Percentiles rank a stretch among this genome's conserved stretches.
Evolutionary conservation across 129 eudicot species (phyloP).

Genomic region (Daucus carota): DNA sequence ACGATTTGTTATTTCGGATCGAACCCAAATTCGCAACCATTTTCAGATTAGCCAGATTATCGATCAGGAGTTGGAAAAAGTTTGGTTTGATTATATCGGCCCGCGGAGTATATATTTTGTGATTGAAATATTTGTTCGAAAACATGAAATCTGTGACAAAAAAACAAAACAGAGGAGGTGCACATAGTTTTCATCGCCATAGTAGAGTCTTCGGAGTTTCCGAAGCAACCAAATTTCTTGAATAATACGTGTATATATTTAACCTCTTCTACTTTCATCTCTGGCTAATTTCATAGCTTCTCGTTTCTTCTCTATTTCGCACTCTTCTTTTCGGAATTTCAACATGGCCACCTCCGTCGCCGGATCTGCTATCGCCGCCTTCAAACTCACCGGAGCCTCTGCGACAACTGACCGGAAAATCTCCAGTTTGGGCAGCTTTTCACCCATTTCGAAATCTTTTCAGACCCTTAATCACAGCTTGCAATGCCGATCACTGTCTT

Average conservation of each 20-base stretch:
- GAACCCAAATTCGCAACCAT: too few relatives aligned
- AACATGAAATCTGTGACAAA: too few relatives aligned
- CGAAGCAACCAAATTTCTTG: not conserved
- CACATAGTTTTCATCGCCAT: constrained; percentile 3
- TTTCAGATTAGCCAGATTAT: too few relatives aligned
- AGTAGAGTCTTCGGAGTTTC: constrained; percentile 3
- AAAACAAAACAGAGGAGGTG: not conserved
- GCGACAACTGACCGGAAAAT: constrained; percentile 20
- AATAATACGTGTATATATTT: not conserved
- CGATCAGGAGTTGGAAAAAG: too few relatives aligned
- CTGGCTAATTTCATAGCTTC: constrained; percentile 23
- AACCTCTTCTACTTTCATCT: not conserved
- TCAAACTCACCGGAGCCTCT: constrained; percentile 32
- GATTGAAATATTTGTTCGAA: too few relatives aligned
- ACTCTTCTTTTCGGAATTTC: constrained; percentile 12
- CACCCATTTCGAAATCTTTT: constrained; percentile 18
- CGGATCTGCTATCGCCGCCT: constrained; percentile 56
- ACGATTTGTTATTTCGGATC: too few relatives aligned
- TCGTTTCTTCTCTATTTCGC: constrained; percentile 18
- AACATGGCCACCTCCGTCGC: constrained; percentile 43
- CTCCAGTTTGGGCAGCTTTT: constrained; percentile 9
- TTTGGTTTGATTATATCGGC: too few relatives aligned
- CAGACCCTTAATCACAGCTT: constrained; percentile 25
- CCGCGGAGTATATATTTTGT: too few relatives aligned
- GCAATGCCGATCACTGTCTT: constrained; percentile 37